Evolutionary conservation across 352 stramenopile genomes (phyloP).

Genomic region (Pythium pyrilobum): DNA sequence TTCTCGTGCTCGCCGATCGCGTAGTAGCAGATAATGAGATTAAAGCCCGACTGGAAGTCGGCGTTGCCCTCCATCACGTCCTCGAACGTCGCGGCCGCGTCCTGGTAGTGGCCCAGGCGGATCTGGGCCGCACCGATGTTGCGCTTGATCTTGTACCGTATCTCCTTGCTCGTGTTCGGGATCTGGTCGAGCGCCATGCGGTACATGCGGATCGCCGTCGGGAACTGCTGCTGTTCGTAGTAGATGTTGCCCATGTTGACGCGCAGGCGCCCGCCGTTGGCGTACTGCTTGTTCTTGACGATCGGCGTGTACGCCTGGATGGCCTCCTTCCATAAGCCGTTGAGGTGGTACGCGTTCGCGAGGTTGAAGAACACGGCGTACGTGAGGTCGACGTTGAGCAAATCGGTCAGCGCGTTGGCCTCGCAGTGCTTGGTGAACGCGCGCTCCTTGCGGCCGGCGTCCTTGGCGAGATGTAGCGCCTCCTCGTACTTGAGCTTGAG

Average conservation of each 20-base stretch:
- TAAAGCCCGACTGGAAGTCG: slow-evolving; percentile 96
- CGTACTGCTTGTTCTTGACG: slow-evolving; percentile 96
- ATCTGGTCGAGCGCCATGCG: slow-evolving; percentile 97
- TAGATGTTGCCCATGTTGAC: slow-evolving; percentile 99
- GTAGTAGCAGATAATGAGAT: slow-evolving; percentile 97
- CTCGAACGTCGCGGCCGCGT: slow-evolving; percentile 94
- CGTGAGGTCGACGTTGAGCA: slow-evolving; percentile 93
- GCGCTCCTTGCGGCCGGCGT: slow-evolving; percentile 87
- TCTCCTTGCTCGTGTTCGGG: slow-evolving; percentile 90
- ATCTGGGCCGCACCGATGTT: slow-evolving; percentile 97
- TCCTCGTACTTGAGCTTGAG: slow-evolving; percentile 70
- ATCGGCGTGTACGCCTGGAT: slow-evolving; percentile 94
- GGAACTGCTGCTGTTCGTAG: slow-evolving; percentile 93
- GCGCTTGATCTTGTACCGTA: slow-evolving; percentile 94
- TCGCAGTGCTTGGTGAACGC: slow-evolving; percentile 91
- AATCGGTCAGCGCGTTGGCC: slow-evolving; percentile 74
- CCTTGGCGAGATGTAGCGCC: slow-evolving; percentile 86
- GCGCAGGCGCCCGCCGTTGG: slow-evolving; percentile 83
- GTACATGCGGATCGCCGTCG: slow-evolving; percentile 96
- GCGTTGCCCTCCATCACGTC: slow-evolving; percentile 91
- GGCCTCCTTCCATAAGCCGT: slow-evolving; percentile 93
- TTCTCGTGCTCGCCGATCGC: slow-evolving; percentile 93
- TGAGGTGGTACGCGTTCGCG: slow-evolving; percentile 91
- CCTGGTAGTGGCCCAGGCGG: slow-evolving; percentile 90
- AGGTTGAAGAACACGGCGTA: slow-evolving; percentile 95